Evolutionary conservation across 2,329 filamentous ascomycete species (phyloP), one percentile per base, ranked within the genome.

Genomic region (Phialophora expanda): DNA sequence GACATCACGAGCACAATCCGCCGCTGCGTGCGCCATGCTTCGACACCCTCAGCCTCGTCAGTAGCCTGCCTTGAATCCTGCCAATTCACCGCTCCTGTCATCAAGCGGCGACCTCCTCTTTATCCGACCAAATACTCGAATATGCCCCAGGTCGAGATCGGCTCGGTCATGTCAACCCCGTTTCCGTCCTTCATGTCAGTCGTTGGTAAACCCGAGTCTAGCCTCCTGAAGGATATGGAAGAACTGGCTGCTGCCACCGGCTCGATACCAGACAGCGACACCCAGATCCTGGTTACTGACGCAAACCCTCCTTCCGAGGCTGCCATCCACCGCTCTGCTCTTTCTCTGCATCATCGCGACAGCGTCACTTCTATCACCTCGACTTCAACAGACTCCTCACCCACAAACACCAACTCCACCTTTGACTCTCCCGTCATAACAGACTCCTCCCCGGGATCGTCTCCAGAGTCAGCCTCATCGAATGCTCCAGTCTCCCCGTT

Each of bases 401-500:
- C 95, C 1, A 98, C 94, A 7, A 97, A 93, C 3, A 97, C 94
- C 1, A 86, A 95, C 57, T 97, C 93, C 5, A 97, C 92, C 22
- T 92, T 94, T 69, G 94, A 97, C 79, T 96, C 93, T 4, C 94
- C 92, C 8, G 91, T 92, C 32, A 84, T 95, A 56, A 93, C 93
- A 32, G 94, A 98, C 73, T 90, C 92, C 7, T 97, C 94, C 4
- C 93, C 95, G 2, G 94, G 90, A 60, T 92, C 93, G 24, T 97
- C 94, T 1, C 94, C 94, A 8, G 93, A 97, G 78, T 97, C 95
- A 2, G 92, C 93, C 1, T 90, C 90, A 64, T 83, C 93, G 62
- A 85, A 90, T 62, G 88, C 91, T 61, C 76, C 67, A 17, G 54
- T 83, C 62, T 75, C 79, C 24, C 79, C 81, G 65, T 77, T 80